Evolutionary conservation across 164 flowering plant genomes (phyloP).

Genomic region (Nelumbo lutea): DNA sequence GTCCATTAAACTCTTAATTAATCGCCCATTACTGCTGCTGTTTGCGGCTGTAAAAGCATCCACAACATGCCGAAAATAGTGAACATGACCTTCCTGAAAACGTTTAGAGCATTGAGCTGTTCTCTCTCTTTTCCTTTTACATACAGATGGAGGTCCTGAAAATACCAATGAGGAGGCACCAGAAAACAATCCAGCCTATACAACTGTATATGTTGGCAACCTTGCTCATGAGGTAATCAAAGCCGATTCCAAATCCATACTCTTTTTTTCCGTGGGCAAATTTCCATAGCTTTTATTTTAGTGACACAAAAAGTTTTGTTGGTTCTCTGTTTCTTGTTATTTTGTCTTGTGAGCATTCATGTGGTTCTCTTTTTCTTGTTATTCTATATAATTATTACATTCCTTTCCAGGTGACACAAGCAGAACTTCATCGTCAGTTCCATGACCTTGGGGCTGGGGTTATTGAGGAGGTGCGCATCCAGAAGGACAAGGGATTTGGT

Average conservation of each 20-base stretch:
- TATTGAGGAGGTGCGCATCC: slow-evolving; percentile 94
- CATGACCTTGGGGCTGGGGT: slow-evolving; percentile 87
- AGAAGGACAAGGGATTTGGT: slow-evolving; percentile 97
- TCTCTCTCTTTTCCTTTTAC: slow-evolving; percentile 2
- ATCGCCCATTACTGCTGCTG: too few species aligned
- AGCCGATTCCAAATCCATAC: background rate
- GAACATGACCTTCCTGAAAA: too few species aligned
- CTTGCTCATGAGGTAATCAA: slow-evolving; percentile 83
- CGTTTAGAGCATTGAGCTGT: background rate
- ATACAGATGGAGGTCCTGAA: slow-evolving; percentile 81
- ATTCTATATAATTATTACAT: background rate
- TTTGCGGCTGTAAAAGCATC: too few species aligned
- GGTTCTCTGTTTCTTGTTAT: background rate
- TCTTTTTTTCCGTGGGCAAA: background rate
- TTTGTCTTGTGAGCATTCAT: background rate
- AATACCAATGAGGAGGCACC: slow-evolving; percentile 71
- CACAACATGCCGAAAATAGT: too few species aligned
- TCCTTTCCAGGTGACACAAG: slow-evolving; percentile 66
- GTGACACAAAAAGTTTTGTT: background rate
- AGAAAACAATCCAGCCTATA: slow-evolving; percentile 85
- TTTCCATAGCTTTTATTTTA: background rate
- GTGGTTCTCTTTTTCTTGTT: background rate
- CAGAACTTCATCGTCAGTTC: slow-evolving; percentile 93
- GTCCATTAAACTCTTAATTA: too few species aligned
- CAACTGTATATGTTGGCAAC: slow-evolving; percentile 96